Conservation (phyloP, 2,329 filamentous ascomycete genomes). For the Grosmannia serpens region DNA sequence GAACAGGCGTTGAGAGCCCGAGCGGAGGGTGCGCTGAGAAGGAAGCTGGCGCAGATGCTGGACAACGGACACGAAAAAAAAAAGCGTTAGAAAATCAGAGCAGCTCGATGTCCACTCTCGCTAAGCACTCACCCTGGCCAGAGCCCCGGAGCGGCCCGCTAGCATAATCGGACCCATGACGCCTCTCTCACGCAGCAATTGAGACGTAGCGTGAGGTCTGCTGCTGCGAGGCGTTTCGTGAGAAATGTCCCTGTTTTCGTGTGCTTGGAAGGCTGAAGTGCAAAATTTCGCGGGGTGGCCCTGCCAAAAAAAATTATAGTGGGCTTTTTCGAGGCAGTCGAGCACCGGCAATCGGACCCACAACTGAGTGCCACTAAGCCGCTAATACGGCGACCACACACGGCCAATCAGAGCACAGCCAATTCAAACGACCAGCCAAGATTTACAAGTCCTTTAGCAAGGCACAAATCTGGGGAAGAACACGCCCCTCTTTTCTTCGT, state of each 20-base stretch:
- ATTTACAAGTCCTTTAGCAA: neutral
- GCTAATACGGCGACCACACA: neutral
- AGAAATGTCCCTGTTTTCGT: neutral
- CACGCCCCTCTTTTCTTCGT: neutral
- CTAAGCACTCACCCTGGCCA: slow-evolving; percentile 29
- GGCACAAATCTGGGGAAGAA: neutral
- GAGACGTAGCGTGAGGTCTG: too few species aligned
- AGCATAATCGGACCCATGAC: slow-evolving; percentile 40
- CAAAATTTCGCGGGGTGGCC: slow-evolving; percentile 1
- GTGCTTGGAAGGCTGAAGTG: neutral
- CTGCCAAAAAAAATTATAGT: slow-evolving; percentile 7
- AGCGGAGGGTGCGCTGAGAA: slow-evolving; percentile 18
- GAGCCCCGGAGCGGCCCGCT: slow-evolving; percentile 34
- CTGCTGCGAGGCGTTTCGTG: neutral
- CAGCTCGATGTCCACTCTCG: neutral
- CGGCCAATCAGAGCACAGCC: slow-evolving; percentile 10
- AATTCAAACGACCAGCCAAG: slow-evolving; percentile 5
- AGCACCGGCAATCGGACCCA: slow-evolving; percentile 10
- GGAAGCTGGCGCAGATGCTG: slow-evolving; percentile 26
- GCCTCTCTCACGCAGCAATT: slow-evolving; percentile 7
- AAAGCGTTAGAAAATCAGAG: neutral
- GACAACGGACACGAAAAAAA: slow-evolving; percentile 6
- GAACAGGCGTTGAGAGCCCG: slow-evolving; percentile 20
- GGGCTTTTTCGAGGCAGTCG: neutral
- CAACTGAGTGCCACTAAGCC: neutral